These are phyloP conservation scores for Fusarium sp. DNA, from an alignment of 2,329 filamentous ascomycete species.

Conservation along the genomic window DNA sequence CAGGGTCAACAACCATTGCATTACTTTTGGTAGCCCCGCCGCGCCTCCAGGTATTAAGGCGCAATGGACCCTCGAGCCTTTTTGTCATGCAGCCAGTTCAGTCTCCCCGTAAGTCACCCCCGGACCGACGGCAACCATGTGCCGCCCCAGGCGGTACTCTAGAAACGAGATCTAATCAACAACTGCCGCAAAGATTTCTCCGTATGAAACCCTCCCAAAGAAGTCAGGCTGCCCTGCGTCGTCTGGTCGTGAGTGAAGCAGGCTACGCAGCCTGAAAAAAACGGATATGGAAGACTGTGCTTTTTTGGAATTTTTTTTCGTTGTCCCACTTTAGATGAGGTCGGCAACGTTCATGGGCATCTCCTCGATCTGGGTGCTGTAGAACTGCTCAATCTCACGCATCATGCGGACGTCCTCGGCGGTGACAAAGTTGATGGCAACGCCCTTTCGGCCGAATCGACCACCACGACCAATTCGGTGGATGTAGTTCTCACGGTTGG, in stretches of 20 bases:
- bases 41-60: slow-evolving; percentile 53
- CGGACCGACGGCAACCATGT: slow-evolving; percentile 41
- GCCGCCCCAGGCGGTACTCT: slow-evolving; percentile 49
- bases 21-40: slow-evolving; percentile 58
- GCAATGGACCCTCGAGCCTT: slow-evolving; percentile 54
- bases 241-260: slow-evolving; percentile 32
- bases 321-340: slow-evolving; percentile 69
- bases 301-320: slow-evolving; percentile 40
- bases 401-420: slow-evolving; percentile 99
- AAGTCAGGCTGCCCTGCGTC: slow-evolving; percentile 46
- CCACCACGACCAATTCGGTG: slow-evolving; percentile 99
- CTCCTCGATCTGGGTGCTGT: slow-evolving; percentile 99
- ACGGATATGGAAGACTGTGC: slow-evolving; percentile 41
- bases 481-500: slow-evolving; percentile 99
- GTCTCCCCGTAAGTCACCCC: slow-evolving; percentile 47
- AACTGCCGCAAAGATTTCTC: slow-evolving; percentile 52
- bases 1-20: slow-evolving; percentile 53
- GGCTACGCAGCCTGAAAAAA: slow-evolving; percentile 37
- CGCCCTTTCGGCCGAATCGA: slow-evolving; percentile 99
- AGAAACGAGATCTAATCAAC: slow-evolving; percentile 57
- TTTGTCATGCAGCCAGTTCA: slow-evolving; percentile 51
- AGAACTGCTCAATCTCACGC: slow-evolving; percentile 99
- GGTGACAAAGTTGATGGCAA: slow-evolving; percentile 99
- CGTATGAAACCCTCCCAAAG: slow-evolving; percentile 45
- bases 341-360: slow-evolving; percentile 97